Evolutionary conservation across 1,139 yeast species (phyloP).

Genomic region (Insectozyma bohioensis): DNA sequence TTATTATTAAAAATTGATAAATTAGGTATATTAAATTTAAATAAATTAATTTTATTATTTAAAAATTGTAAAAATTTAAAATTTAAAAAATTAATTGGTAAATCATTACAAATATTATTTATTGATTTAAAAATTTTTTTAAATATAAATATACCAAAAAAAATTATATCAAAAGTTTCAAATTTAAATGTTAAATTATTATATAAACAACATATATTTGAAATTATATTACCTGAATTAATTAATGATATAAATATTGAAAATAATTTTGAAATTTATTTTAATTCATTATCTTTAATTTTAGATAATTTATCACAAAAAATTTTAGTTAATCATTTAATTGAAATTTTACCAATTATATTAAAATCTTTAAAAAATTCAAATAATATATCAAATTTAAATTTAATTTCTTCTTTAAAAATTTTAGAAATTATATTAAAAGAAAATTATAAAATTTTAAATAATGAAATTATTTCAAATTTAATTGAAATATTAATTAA

Average conservation of each 20-base stretch:
- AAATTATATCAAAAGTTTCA: conserved; percentile 48
- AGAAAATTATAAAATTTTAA: conserved; percentile 49
- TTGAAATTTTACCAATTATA: conserved; percentile 66
- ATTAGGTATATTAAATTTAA: conserved; percentile 41
- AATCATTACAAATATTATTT: conserved; percentile 62
- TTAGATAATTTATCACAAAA: conserved; percentile 50
- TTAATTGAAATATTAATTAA: conserved; percentile 56
- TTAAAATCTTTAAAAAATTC: conserved; percentile 54
- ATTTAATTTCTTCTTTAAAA: conserved; percentile 61
- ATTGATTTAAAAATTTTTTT: conserved; percentile 62
- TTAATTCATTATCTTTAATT: conserved; percentile 66
- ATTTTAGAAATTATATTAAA: conserved; percentile 54
- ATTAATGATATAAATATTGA: conserved; percentile 36
- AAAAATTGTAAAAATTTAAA: conserved; percentile 30
- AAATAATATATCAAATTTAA: conserved; percentile 19
- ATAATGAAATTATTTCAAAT: conserved; percentile 53
- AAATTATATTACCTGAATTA: conserved; percentile 51
- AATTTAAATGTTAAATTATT: conserved; percentile 62
- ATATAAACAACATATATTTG: conserved; percentile 78
- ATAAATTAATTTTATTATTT: conserved; percentile 38
- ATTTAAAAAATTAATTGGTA: conserved; percentile 33
- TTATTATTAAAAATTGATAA: conserved; percentile 58
- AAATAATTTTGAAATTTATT: conserved; percentile 36
- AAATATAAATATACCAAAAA: conserved; percentile 25
- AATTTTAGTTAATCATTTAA: conserved; percentile 40